phyloP scores from a whole-genome alignment of 2,329 filamentous ascomycete genomes.

The Fulvia fulva region DNA sequence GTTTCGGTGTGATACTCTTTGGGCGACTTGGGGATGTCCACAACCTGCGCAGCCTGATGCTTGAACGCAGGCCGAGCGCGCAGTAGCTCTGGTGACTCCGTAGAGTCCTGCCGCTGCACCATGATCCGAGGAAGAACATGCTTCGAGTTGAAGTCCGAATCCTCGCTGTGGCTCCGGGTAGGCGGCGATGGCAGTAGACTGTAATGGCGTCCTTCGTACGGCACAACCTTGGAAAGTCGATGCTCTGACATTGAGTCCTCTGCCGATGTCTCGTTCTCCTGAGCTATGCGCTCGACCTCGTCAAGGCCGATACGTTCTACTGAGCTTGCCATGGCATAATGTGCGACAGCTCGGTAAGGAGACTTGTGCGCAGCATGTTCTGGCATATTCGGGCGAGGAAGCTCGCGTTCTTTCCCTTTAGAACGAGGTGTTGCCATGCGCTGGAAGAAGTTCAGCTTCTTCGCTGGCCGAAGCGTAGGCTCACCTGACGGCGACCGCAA shows the following conservation, averaged over 20 bases:
- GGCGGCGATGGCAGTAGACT: slow-evolving; percentile 28
- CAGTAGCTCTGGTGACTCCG: slow-evolving; percentile 26
- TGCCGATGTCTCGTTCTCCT: slow-evolving; percentile 35
- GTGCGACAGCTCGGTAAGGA: slow-evolving; percentile 36
- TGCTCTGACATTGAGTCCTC: slow-evolving; percentile 19
- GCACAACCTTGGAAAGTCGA: slow-evolving; percentile 15
- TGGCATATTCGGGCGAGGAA: slow-evolving; percentile 16
- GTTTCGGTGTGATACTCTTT: not conserved
- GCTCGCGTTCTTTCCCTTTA: slow-evolving; percentile 28
- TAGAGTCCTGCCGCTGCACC: slow-evolving; percentile 21
- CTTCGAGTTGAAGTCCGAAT: slow-evolving; percentile 11
- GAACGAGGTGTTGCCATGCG: slow-evolving; percentile 39
- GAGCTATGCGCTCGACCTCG: slow-evolving; percentile 46
- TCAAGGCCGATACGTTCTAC: slow-evolving; percentile 42
- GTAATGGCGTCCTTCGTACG: slow-evolving; percentile 26
- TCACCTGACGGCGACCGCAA: slow-evolving; percentile 20
- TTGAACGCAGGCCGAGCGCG: slow-evolving; percentile 20
- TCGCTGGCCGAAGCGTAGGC: slow-evolving; percentile 34
- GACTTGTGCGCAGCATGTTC: slow-evolving; percentile 6
- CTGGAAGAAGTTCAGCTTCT: slow-evolving; percentile 60
- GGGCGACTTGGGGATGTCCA: slow-evolving; percentile 18
- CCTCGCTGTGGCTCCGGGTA: slow-evolving; percentile 3
- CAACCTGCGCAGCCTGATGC: slow-evolving; percentile 19
- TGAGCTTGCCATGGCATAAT: slow-evolving; percentile 56
- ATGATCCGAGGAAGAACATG: slow-evolving; percentile 18